These are phyloP conservation scores for Ogataea neopini DNA, from an alignment of 805 yeast species.

Conservation along the genomic window DNA sequence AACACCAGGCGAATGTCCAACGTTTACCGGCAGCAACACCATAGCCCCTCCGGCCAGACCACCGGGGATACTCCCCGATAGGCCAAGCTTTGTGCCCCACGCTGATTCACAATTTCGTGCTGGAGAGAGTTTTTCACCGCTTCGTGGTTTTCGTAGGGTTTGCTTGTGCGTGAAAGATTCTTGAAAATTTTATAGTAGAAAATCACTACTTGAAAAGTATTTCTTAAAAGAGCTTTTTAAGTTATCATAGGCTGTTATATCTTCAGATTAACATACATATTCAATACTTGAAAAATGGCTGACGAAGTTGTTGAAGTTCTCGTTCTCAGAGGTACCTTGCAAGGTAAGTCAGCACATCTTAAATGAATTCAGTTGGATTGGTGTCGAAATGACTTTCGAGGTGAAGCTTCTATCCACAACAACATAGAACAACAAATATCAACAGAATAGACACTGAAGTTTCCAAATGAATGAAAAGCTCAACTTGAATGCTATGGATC, in stretches of 20 bases:
- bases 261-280: conserved; percentile 14
- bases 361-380: not conserved
- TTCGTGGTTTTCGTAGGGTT: conserved; percentile 6
- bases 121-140: conserved; percentile 9
- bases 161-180: conserved; percentile 13
- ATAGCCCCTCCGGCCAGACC: not conserved
- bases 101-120: not conserved
- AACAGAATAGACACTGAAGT: not conserved
- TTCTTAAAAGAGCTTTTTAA: conserved; percentile 4
- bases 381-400: conserved; percentile 2
- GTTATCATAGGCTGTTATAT: conserved; percentile 6
- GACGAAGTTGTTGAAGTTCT: conserved; percentile 80
- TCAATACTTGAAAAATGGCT: conserved; percentile 51
- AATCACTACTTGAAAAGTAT: conserved; percentile 4
- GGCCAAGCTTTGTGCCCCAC: not conserved
- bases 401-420: not conserved
- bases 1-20: not conserved
- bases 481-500: not conserved
- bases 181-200: conserved; percentile 18
- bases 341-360: conserved; percentile 51
- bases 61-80: not conserved
- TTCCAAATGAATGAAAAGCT: not conserved
- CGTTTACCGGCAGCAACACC: not conserved
- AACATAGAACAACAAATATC: not conserved
- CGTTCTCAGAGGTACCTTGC: conserved; percentile 99